Evolutionary conservation across 2,329 filamentous ascomycete genomes (phyloP), one percentile per base, ranked within the genome.

Genomic region (Xylaria sp.): DNA sequence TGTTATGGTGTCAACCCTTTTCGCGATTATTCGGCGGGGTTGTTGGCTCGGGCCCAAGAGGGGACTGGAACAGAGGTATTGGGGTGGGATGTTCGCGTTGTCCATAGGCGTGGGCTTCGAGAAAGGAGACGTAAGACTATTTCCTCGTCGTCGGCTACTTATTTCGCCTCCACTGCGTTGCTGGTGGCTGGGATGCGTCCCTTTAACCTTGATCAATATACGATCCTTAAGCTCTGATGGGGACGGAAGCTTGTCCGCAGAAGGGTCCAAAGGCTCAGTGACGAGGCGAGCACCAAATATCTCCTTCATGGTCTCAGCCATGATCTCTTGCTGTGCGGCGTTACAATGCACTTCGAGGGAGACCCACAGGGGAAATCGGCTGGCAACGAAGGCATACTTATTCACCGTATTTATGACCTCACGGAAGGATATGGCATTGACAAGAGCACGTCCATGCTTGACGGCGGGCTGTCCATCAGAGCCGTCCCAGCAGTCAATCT

Each of bases 401-500:
- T 94, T 93, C 80, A 99, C 96, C 60, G 94, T 94, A 31, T 91
- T 92, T 82, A 99, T 94, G 72, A 95, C 95, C 80, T 98, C 95
- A 55, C 90, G 88, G 81, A 99, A 99, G 46, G 92, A 89, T 65
- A 98, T 94, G 67, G 92, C 91, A 13, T 90, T 95, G 0, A 96
- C 98, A 81, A 97, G 86, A 0, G 94, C 97, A 67, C 91, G 90
- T 28, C 96, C 96, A 76, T 99, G 96, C 70, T 93, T 94, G 39
- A 99, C 96, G 63, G 94, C 89, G 0, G 96, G 96, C 76, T 93
- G 89, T 48, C 93, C 94, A 78, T 97, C 92, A 62, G 89, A 87
- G 18, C 96, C 96, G 80, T 99, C 94, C 96, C 96, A 99, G 81
- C 95, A 98, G 81, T 99, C 96, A 62, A 99, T 94, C 82, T 99